Evolutionary conservation across 2,329 filamentous ascomycete genomes (phyloP).

Genomic region (Harringtonia lauricola): DNA sequence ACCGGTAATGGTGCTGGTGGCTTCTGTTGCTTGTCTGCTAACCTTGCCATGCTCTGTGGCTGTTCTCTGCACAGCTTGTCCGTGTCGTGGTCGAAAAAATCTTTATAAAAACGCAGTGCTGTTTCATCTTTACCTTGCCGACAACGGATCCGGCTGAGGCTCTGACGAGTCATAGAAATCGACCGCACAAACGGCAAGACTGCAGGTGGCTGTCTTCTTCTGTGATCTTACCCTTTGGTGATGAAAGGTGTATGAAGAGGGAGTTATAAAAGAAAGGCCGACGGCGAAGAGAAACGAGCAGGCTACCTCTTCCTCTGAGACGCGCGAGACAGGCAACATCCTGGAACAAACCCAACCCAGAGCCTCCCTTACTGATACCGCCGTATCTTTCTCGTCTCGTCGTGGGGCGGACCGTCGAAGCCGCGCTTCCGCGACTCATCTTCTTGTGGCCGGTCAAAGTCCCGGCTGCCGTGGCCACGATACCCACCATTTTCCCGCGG

Average conservation of each 20-base stretch:
- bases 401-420: slow-evolving; percentile 69
- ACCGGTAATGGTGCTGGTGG: too few relatives aligned
- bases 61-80: not conserved
- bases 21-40: not conserved
- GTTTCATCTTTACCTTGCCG: not conserved
- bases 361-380: slow-evolving; percentile 41
- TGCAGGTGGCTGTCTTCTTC: too few relatives aligned
- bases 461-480: slow-evolving; percentile 16
- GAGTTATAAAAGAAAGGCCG: not conserved
- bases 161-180: too few relatives aligned
- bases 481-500: slow-evolving; percentile 18
- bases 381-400: slow-evolving; percentile 61
- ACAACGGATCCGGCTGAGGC: too few relatives aligned
- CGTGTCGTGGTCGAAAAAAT: not conserved
- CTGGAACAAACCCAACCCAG: slow-evolving; percentile 32
- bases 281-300: not conserved
- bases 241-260: slow-evolving; percentile 2
- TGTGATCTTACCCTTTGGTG: slow-evolving; percentile 10
- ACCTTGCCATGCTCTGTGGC: too few relatives aligned
- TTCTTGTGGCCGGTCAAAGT: slow-evolving; percentile 28
- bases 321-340: too few relatives aligned
- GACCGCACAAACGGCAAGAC: too few relatives aligned
- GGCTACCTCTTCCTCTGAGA: not conserved
- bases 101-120: not conserved
- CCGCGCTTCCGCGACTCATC: slow-evolving; percentile 55